A percentile compares a stretch with the other conserved stretches of the same genome.
These are phyloP conservation scores for Polygonum maritimum DNA, from an alignment of 148 eudicot genomes.

Conservation along the genomic window DNA sequence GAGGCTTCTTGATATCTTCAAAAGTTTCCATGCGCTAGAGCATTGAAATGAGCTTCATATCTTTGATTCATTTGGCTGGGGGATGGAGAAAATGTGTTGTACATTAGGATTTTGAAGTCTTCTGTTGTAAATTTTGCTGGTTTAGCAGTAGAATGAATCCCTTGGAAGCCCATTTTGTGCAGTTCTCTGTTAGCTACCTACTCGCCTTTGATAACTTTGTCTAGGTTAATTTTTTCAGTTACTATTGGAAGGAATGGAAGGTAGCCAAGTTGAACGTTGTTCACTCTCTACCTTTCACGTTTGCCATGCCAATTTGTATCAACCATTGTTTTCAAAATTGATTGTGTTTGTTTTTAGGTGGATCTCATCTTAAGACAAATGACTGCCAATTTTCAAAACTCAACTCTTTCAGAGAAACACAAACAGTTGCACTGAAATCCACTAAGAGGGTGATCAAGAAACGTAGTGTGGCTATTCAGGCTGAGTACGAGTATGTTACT, in stretches of 20 bases:
- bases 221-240: background rate
- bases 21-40: background rate
- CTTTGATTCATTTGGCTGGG: background rate
- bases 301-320: background rate
- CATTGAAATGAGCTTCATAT: background rate
- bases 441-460: conserved; percentile 3
- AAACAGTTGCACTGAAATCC: background rate
- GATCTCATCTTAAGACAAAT: conserved; percentile 6
- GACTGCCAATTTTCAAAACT: background rate
- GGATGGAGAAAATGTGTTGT: background rate
- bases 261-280: background rate
- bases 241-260: background rate
- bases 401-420: background rate
- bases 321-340: background rate
- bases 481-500: conserved; percentile 6
- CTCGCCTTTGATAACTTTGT: background rate
- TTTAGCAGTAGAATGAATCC: background rate
- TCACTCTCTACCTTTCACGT: background rate
- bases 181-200: background rate
- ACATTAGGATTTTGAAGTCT: background rate
- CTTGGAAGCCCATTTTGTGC: background rate
- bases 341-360: background rate
- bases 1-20: background rate
- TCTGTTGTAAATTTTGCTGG: background rate
- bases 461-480: background rate